Evolutionary conservation across 495 filamentous ascomycete genomes (phyloP), one percentile per base, ranked within the genome.

Genomic region (Aspergillus mulundensis): DNA sequence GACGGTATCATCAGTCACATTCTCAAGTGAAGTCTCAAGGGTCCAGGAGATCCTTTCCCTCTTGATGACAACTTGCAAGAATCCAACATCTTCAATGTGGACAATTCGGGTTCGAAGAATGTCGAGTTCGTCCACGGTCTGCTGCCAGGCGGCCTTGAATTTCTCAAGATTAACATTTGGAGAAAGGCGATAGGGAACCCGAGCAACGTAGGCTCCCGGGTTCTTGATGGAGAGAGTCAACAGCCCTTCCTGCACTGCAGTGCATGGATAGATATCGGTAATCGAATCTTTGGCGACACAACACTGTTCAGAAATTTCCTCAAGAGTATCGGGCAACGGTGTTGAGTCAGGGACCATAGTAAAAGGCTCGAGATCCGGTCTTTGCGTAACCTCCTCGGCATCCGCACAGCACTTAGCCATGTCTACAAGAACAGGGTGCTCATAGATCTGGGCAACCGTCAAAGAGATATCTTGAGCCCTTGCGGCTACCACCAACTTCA

Each of bases 191-290:
- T 78, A 81, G 0, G 77, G 61, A 16, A 73, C 68, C 38, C 78
- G 75, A 7, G 79, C 80, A 16, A 83, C 68, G 55, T 84, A 86
- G 0, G 78, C 69, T 18, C 81, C 80, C 11, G 63, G 54, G 10
- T 79, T 73, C 52, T 79, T 79, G 40, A 75, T 69, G 0, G 87
- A 86, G 2, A 87, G 65, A 1, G 83, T 81, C 66, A 88, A 72
- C 16, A 90, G 74, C 1, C 84, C 86, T 59, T 87, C 87, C 66
- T 91, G 88, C 1, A 89, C 69, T 11, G 87, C 78, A 5, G 82
- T 87, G 71, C 86, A 89, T 7, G 86, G 85, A 55, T 87, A 90
- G 0, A 85, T 65, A 64, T 90, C 78, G 0, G 45, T 25, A 11
- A 88, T 72, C 0, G 66, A 52, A 0, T 76, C 66, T 11, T 65